Percentiles rank a stretch among this genome's conserved stretches.
phyloP scores from a whole-genome alignment of 257 asterid genomes.

The Vinca minor region DNA sequence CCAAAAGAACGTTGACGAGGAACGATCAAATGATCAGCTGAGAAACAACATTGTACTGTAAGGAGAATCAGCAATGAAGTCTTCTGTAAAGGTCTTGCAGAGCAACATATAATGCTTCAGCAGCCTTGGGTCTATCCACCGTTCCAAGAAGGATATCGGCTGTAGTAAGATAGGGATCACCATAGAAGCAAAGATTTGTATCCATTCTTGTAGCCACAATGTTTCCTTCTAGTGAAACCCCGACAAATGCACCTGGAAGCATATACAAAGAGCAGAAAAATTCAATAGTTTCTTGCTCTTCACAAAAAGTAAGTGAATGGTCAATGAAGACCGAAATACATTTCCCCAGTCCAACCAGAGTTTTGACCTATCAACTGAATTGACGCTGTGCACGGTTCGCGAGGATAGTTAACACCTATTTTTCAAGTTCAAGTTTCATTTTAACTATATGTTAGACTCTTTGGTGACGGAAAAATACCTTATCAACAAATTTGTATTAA shows the following conservation, averaged over 20 bases:
- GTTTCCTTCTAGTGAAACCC: constrained; percentile 92
- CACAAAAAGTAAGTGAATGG: too few relatives aligned
- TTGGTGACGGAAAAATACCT: neutral
- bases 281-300: neutral
- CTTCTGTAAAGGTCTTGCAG: constrained; percentile 58
- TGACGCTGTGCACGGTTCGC: neutral
- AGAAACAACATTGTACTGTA: neutral
- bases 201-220: constrained; percentile 83
- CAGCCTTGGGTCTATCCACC: constrained; percentile 91
- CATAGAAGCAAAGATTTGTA: constrained; percentile 82
- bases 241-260: constrained; percentile 83
- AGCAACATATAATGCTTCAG: constrained; percentile 76
- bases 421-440: neutral
- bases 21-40: neutral
- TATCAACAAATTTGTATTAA: neutral
- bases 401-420: neutral
- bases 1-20: neutral
- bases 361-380: neutral
- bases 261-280: constrained; percentile 13
- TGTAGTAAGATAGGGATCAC: constrained; percentile 93
- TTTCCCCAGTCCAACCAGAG: neutral
- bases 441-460: neutral
- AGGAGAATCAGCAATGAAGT: constrained; percentile 31
- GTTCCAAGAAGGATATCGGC: constrained; percentile 83
- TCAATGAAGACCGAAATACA: neutral